A percentile compares a stretch with the other conserved stretches of the same genome.
These are phyloP conservation scores for Penicillium paradoxum DNA, from an alignment of 495 filamentous ascomycete species.

Conservation along the genomic window DNA sequence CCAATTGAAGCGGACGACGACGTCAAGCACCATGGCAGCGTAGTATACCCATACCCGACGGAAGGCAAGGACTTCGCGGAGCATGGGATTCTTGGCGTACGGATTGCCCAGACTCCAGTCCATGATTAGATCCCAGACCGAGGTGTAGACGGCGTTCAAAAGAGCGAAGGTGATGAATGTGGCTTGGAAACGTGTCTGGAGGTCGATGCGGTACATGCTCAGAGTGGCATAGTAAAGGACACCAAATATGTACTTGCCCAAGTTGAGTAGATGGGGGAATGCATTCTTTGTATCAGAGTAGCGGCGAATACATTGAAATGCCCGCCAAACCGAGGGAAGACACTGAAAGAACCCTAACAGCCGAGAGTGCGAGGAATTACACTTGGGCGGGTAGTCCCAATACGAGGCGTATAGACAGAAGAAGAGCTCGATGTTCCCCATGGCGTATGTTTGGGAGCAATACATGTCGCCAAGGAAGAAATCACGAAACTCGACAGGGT, in stretches of 20 bases:
- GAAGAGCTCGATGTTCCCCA: conserved; percentile 86
- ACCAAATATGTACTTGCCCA: conserved; percentile 83
- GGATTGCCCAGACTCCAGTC: conserved; percentile 87
- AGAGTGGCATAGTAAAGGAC: conserved; percentile 73
- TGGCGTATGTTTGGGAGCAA: conserved; percentile 86
- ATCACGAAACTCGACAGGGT: conserved; percentile 92
- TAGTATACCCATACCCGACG: conserved; percentile 80
- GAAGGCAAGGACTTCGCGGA: conserved; percentile 77
- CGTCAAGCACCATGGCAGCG: conserved; percentile 73
- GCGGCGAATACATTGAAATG: conserved; percentile 84
- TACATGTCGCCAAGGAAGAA: conserved; percentile 98
- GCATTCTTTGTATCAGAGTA: conserved; percentile 79
- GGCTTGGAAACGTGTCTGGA: conserved; percentile 48
- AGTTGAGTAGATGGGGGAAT: conserved; percentile 91
- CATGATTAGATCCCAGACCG: conserved; percentile 95
- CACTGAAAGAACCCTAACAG: conserved; percentile 82
- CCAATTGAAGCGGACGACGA: conserved; percentile 92
- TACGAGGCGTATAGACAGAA: conserved; percentile 82
- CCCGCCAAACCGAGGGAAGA: conserved; percentile 81
- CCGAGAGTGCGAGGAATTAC: conserved; percentile 81
- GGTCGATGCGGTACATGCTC: conserved; percentile 75
- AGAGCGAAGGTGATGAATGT: conserved; percentile 74
- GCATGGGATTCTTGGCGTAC: conserved; percentile 59
- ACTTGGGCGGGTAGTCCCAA: conserved; percentile 67
- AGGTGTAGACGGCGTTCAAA: conserved; percentile 77